These are phyloP conservation scores for Rosa chinensis DNA, from an alignment of 306 rosid genomes.

Conservation along the genomic window DNA sequence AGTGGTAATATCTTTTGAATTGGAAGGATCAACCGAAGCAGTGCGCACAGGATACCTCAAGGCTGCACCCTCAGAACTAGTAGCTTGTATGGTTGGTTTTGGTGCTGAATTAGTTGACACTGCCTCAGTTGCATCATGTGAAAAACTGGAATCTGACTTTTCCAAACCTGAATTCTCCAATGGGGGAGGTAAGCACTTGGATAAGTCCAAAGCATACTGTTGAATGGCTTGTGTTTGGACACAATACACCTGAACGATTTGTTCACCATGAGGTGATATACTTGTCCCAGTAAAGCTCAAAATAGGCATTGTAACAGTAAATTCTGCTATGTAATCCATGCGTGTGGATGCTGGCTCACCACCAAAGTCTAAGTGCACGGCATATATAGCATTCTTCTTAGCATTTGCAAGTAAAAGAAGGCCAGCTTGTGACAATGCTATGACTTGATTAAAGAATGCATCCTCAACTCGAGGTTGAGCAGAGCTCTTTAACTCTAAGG, in stretches of 20 bases:
- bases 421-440: constrained; percentile 85
- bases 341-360: constrained; percentile 73
- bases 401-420: constrained; percentile 98
- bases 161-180: constrained; percentile 66
- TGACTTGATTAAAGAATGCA: constrained; percentile 95
- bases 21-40: constrained; percentile 51
- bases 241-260: constrained; percentile 90
- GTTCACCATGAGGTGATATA: constrained; percentile 74
- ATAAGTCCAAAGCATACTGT: constrained; percentile 94
- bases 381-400: constrained; percentile 97
- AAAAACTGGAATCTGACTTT: constrained; percentile 67
- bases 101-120: constrained; percentile 47
- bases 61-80: constrained; percentile 49
- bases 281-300: constrained; percentile 94
- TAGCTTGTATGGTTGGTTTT: constrained; percentile 48
- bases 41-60: constrained; percentile 60
- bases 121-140: constrained; percentile 57
- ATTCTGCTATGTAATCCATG: constrained; percentile 94
- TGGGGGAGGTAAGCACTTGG: constrained; percentile 93
- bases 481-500: constrained; percentile 83
- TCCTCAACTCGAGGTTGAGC: constrained; percentile 69
- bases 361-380: constrained; percentile 86
- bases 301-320: constrained; percentile 94
- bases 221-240: constrained; percentile 99
- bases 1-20: constrained; percentile 46